Evolutionary conservation across 441 rosid species (phyloP), one percentile per base, ranked within the genome.

Genomic region (Flueggea neowawraea): DNA sequence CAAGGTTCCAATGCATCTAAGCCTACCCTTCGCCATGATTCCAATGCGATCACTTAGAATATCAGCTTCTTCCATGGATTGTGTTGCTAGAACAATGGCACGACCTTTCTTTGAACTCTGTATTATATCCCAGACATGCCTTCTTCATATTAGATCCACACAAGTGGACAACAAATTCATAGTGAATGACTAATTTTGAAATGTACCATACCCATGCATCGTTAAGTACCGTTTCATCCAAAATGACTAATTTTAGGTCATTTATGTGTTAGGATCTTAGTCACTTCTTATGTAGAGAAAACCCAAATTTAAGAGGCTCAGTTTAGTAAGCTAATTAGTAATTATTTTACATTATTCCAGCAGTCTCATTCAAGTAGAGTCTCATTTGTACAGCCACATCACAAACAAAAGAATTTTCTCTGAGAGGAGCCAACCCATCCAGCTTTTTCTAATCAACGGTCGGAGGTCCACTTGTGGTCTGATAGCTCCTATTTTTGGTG

Each of bases 11-110:
- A 85, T 74, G 80, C 98, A 90, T 50, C n/a, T n/a, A n/a, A n/a
- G n/a, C n/a, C n/a, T n/a, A n/a, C n/a, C 96, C 75, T 94, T 94
- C 63, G 96, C 97, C 98, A 94, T 89, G 65, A 90, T 93, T 65
- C 91, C 95, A 31, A 93, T 94, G 17, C 93, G 85, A 65, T 94
- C 98, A 72, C 98, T 78, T 67, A 90, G 70, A 52, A 94, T 86
- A 68, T 87, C 98, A 52, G 96, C 97, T 80, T 90, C 96, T 78
- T 94, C 98, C 97, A 85, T 85, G 6, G 98, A 94, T 82, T 93
- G 98, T 12, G 98, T 94, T 10, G 97, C 90, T 59, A 90, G 74
- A 69, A 94, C 66, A 62, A 94, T 89, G 64, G 88, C 90, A 13
- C 95, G 88, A 0, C 90, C 98, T 75, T 81, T 83, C 80, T 94